Evolutionary conservation across 768 basidiomycete genomes (phyloP), one percentile per base, ranked within the genome.

Genomic region (Tephrocybe sp.): DNA sequence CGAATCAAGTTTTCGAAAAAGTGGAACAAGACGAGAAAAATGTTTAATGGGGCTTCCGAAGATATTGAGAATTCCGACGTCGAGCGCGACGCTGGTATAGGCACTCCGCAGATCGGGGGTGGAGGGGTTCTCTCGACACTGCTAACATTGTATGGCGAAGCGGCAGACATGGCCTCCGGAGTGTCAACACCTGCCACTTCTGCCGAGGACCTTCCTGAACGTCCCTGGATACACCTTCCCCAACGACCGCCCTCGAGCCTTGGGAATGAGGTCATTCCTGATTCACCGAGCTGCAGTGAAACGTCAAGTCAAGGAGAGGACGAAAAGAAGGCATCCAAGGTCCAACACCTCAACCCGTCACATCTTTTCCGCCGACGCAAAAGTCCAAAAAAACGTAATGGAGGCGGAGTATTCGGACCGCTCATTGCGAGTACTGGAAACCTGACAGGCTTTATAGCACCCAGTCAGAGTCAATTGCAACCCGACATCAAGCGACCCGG

Each of bases 351-450:
- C 31, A 13, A 48, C 12, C 52, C 56, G 7, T 54, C 53, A 13
- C 4, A 41, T 5, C 26, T 51, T 2, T 8, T 55, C 14, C 45
- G 26, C 17, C 45, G 51, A 22, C 51, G 49, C 22, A 53, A 45
- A 16, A 42, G 35, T 4, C 20, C 69, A 5, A 67, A 73, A 40
- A 73, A 77, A 12, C 69, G 75, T 52, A 82, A 69, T 56, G 74
- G 73, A 17, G 85, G 73, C 0, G 85, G 85, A 5, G 85, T 85
- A 1, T 76, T 87, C 52, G 88, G 85, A 0, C 77, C 87, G 4
- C 75, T 92, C 32, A 82, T 93, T 17, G 79, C 85, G 6, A 82
- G 83, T 50, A 83, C 87, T 0, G 83, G 80, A 2, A 81, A 83
- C 42, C 67, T 92, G 7, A 70, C 77, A 1, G 87, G 85, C 14